Conservation (phyloP, 805 yeast species). For the Candida ficus region DNA sequence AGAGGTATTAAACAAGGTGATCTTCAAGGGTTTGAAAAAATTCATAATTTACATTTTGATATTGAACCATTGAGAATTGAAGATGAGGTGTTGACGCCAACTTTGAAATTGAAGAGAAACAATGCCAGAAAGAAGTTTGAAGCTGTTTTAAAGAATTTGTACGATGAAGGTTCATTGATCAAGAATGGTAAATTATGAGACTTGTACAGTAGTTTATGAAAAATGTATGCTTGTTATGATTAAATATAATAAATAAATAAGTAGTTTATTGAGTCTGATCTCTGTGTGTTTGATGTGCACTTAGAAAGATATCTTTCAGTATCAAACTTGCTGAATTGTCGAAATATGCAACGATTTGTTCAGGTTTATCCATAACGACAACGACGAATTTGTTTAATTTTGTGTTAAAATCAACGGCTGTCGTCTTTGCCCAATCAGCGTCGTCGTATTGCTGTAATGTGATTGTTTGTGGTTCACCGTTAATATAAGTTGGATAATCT, state of each 20-base stretch:
- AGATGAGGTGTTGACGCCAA: constrained; percentile 64
- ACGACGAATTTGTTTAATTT: constrained; percentile 32
- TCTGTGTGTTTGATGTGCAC: constrained; percentile 34
- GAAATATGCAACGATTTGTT: constrained; percentile 38
- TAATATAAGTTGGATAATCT: constrained; percentile 36
- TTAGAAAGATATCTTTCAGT: constrained; percentile 39
- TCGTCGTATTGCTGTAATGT: constrained; percentile 41
- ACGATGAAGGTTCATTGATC: constrained; percentile 43
- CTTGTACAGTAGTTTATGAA: background rate
- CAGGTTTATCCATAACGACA: constrained; percentile 41
- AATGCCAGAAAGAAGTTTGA: constrained; percentile 42
- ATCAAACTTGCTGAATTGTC: constrained; percentile 34
- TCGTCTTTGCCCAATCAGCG: constrained; percentile 47
- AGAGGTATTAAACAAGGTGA: constrained; percentile 23
- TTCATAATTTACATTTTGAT: constrained; percentile 49
- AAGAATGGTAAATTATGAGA: constrained; percentile 20
- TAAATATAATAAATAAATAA: too few species aligned
- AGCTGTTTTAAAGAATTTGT: constrained; percentile 36
- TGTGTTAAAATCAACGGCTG: constrained; percentile 39
- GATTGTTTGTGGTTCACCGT: constrained; percentile 44
- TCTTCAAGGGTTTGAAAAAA: constrained; percentile 57
- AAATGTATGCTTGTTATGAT: background rate
- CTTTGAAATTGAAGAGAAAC: constrained; percentile 51
- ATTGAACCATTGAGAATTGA: constrained; percentile 57
- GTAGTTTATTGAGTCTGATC: background rate